Percentiles rank a stretch among this genome's conserved stretches.
These are phyloP conservation scores for Colletotrichum sidae DNA, from an alignment of 2,329 filamentous ascomycete genomes.

Conservation along the genomic window DNA sequence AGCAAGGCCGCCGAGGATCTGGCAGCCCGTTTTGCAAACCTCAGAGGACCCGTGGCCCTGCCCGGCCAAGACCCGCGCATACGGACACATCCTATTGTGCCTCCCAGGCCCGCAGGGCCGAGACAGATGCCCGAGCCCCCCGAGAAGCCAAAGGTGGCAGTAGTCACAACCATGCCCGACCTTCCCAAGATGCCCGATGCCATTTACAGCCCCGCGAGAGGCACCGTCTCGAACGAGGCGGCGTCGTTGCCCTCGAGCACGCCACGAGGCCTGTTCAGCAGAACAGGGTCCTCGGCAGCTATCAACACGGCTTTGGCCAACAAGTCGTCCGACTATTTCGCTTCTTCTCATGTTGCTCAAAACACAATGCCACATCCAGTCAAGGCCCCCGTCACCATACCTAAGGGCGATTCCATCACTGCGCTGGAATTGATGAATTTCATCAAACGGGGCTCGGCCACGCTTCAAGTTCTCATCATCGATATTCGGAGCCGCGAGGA, in stretches of 20 bases:
- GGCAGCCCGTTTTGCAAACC: conserved; percentile 66
- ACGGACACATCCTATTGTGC: conserved; percentile 59
- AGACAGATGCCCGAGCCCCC: conserved; percentile 60
- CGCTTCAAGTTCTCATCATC: conserved; percentile 79
- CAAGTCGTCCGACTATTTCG: conserved; percentile 48
- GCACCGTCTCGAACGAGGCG: conserved; percentile 73
- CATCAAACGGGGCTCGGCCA: conserved; percentile 61
- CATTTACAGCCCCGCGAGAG: conserved; percentile 82
- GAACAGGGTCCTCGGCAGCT: conserved; percentile 50
- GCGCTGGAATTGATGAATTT: conserved; percentile 78
- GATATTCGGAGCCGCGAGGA: conserved; percentile 84
- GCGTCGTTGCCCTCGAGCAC: conserved; percentile 75
- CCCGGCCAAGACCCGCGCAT: conserved; percentile 65
- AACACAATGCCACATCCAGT: conserved; percentile 40
- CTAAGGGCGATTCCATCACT: conserved; percentile 70
- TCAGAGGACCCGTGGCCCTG: conserved; percentile 57
- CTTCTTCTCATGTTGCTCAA: conserved; percentile 42
- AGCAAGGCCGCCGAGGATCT: conserved; percentile 60
- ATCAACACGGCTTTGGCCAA: conserved; percentile 44
- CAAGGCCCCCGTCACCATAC: conserved; percentile 47
- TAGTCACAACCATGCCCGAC: conserved; percentile 64
- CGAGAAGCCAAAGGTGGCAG: conserved; percentile 56
- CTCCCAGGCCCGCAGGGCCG: conserved; percentile 56
- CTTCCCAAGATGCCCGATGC: conserved; percentile 79
- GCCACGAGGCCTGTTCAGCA: conserved; percentile 71